These are phyloP conservation scores for Abrus pulchellus DNA, from an alignment of 306 rosid species.

Conservation along the genomic window DNA sequence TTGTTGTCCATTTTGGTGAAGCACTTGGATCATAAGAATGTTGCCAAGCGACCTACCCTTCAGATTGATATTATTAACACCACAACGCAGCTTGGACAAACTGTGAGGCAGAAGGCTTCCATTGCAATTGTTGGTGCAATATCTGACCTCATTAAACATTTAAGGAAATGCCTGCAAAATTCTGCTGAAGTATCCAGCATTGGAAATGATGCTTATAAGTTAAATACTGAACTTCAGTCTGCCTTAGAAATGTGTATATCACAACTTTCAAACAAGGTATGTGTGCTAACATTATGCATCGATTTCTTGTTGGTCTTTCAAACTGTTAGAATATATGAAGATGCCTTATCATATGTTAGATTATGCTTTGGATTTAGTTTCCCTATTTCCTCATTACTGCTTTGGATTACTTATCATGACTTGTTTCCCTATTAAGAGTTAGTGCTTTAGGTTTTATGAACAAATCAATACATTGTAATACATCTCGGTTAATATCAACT, in stretches of 20 bases:
- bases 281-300: conserved; percentile 24
- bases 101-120: conserved; percentile 76
- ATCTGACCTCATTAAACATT: conserved; percentile 84
- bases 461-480: too few relatives aligned
- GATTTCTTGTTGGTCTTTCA: conserved; percentile 32
- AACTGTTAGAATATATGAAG: too few relatives aligned
- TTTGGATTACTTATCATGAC: too few relatives aligned
- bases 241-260: conserved; percentile 82
- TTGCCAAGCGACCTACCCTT: conserved; percentile 71
- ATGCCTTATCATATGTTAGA: too few relatives aligned
- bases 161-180: conserved; percentile 85
- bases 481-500: too few relatives aligned
- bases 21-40: conserved; percentile 97
- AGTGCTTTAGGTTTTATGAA: too few relatives aligned
- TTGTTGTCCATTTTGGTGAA: conserved; percentile 85
- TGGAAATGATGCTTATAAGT: conserved; percentile 58
- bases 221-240: conserved; percentile 68
- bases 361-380: too few relatives aligned
- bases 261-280: conserved; percentile 83
- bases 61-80: conserved; percentile 74
- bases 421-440: too few relatives aligned
- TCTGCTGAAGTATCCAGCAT: conserved; percentile 65
- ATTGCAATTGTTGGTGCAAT: conserved; percentile 81
- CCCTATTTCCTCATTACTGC: too few relatives aligned
- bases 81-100: conserved; percentile 73